Base-by-base conservation (phyloP, 2,329 filamentous ascomycete species). In the Diaporthe capsici region DNA sequence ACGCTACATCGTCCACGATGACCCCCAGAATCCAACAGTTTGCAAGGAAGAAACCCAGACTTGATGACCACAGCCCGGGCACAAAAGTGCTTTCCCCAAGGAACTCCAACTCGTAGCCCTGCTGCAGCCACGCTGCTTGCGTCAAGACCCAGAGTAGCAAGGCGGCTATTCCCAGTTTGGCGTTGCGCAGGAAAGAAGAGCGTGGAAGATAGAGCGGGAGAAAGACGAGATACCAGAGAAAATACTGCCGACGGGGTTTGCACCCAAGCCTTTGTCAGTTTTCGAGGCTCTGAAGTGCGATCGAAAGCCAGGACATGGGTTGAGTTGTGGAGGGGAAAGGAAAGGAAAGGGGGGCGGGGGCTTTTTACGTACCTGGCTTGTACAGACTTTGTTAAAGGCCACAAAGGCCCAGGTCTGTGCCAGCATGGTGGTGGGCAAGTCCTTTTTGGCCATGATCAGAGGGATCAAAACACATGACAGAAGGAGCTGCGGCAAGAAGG, bases 321-420 rank as follows among this genome's bases (percentile, higher is more conserved):
- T 31, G 42, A 44, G 34, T 68, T 71, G 57, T 10, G 13, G 20
- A 17, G 22, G 51, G 28, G 39, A 22, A 13, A 39, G 37, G 34
- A 34, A 34, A 34, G 8, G 34, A 25, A 44, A 57, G 28, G 25
- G 49, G 73, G 25, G 42, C 15, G n/a, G 34, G 25, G 65, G 39
- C 15, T 9, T 58, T n/a, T 44, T 13, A 82, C 89, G 78, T 90
- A 97, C 95, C 90, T 98, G 96, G 81, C 95, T 98, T 4, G 97
- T 99, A 89, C 96, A 98, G 77, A 99, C 97, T 87, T 99, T 99
- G 86, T 99, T 99, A 80, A 98, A 98, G 0, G 95, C 93, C 5
- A 98, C 97, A 84, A 99, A 99, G 0, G 96, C 95, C 85, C 98
- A 98, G 0, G 97, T 98, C 85, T 99, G 97, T 5, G 95, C 95